Percentiles rank a stretch among this genome's conserved stretches.
Conservation (phyloP, 2,329 filamentous ascomycete species). For the Pseudodiploospora longispora region DNA sequence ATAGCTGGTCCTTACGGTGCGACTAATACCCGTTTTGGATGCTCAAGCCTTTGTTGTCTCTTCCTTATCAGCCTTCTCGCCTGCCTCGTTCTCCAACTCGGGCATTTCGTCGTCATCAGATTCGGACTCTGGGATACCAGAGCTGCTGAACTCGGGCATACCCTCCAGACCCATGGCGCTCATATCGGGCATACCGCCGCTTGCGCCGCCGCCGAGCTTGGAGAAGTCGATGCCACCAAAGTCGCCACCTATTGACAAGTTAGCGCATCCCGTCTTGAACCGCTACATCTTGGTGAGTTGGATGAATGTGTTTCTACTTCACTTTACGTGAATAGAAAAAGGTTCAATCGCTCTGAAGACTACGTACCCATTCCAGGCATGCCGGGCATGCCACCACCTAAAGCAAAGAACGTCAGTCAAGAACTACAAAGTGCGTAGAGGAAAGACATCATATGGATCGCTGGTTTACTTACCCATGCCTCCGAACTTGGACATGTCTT, state of each 20-base stretch:
- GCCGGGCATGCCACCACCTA: constrained; percentile 48
- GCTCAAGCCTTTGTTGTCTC: constrained; percentile 31
- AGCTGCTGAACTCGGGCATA: constrained; percentile 53
- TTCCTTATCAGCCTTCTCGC: constrained; percentile 24
- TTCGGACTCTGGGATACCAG: constrained; percentile 39
- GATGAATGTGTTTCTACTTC: too few relatives aligned
- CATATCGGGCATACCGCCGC: constrained; percentile 20
- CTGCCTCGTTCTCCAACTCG: constrained; percentile 59
- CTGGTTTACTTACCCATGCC: constrained; percentile 49
- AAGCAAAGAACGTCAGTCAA: constrained; percentile 2
- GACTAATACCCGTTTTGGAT: constrained; percentile 9
- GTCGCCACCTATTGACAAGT: constrained; percentile 43
- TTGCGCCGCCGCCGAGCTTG: constrained; percentile 63
- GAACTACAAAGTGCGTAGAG: background rate
- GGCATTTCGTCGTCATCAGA: constrained; percentile 58
- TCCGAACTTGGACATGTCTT: constrained; percentile 64
- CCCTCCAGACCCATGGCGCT: constrained; percentile 39
- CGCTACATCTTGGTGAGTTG: too few relatives aligned
- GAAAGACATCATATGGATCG: background rate
- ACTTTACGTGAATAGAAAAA: background rate
- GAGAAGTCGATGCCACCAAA: constrained; percentile 91
- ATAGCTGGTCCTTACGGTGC: background rate
- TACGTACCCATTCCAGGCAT: constrained; percentile 48
- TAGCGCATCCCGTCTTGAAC: background rate
- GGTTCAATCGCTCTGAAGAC: background rate